A percentile compares a stretch with the other conserved stretches of the same genome.
These are phyloP conservation scores for Calycina herbarum DNA, from an alignment of 2,329 filamentous ascomycete genomes.

Conservation along the genomic window DNA sequence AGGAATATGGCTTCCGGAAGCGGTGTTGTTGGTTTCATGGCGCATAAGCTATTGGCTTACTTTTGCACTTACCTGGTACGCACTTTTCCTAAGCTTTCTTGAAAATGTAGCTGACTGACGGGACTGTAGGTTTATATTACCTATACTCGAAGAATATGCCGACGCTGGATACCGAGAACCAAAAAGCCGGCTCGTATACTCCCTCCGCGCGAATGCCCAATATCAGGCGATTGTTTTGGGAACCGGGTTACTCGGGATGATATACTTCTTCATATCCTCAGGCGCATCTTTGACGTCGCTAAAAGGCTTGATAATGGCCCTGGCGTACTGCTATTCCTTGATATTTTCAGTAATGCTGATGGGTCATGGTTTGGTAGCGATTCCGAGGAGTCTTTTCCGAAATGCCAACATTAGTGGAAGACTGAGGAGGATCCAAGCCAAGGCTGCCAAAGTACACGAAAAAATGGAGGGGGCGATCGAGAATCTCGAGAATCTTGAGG, in stretches of 20 bases:
- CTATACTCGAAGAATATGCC: slow-evolving; percentile 89
- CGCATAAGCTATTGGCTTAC: slow-evolving; percentile 97
- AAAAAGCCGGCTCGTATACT: slow-evolving; percentile 77
- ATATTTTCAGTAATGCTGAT: slow-evolving; percentile 93
- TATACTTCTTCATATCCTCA: slow-evolving; percentile 82
- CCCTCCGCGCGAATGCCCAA: slow-evolving; percentile 80
- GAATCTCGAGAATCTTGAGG: slow-evolving; percentile 77
- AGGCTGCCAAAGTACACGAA: slow-evolving; percentile 82
- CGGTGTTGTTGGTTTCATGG: slow-evolving; percentile 83
- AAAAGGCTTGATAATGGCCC: slow-evolving; percentile 85
- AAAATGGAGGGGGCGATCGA: slow-evolving; percentile 82
- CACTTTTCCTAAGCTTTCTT: slow-evolving; percentile 9
- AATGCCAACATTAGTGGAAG: slow-evolving; percentile 75
- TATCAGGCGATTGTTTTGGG: slow-evolving; percentile 82
- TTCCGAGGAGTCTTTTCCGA: slow-evolving; percentile 78
- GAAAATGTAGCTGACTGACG: slow-evolving; percentile 8
- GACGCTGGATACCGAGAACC: slow-evolving; percentile 92
- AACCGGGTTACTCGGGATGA: slow-evolving; percentile 66
- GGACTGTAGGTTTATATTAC: slow-evolving; percentile 75
- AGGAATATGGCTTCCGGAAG: slow-evolving; percentile 84
- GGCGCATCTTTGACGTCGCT: slow-evolving; percentile 71
- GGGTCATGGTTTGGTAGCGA: slow-evolving; percentile 92
- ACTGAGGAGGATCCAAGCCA: slow-evolving; percentile 71
- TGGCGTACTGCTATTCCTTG: slow-evolving; percentile 92
- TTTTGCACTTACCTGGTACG: slow-evolving; percentile 88